phyloP scores from a whole-genome alignment of 2,329 filamentous ascomycete species.

The Passalora sequoiae region DNA sequence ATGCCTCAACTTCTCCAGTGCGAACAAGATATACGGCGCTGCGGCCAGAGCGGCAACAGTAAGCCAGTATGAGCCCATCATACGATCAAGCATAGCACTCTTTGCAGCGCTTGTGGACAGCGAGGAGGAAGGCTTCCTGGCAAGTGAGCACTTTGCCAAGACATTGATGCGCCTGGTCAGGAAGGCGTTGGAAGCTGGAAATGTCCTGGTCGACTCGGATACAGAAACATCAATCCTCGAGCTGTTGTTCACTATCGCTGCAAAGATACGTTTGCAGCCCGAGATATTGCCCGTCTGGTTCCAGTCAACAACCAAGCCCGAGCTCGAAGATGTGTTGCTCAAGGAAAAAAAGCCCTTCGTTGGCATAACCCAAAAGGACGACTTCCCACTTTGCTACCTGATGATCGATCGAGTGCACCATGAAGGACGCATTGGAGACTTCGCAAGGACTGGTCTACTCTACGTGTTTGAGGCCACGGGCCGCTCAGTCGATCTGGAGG shows the following conservation, averaged over 20 bases:
- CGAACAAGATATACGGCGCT: conserved; percentile 82
- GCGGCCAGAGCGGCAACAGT: conserved; percentile 84
- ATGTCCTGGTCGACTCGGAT: conserved; percentile 67
- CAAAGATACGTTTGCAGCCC: conserved; percentile 88
- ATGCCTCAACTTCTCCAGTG: conserved; percentile 80
- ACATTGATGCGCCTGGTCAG: conserved; percentile 83
- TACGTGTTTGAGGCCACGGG: conserved; percentile 95
- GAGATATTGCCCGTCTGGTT: conserved; percentile 90
- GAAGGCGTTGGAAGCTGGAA: conserved; percentile 68
- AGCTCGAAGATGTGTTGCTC: conserved; percentile 36
- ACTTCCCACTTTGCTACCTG: conserved; percentile 93
- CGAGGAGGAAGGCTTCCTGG: conserved; percentile 91
- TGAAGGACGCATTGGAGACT: conserved; percentile 90
- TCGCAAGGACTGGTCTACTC: conserved; percentile 85
- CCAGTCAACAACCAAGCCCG: conserved; percentile 45
- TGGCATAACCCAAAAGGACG: conserved; percentile 76
- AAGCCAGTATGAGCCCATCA: conserved; percentile 77
- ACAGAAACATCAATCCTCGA: conserved; percentile 88
- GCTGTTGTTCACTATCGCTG: conserved; percentile 89
- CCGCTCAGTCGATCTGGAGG: conserved; percentile 73
- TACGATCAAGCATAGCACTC: conserved; percentile 76
- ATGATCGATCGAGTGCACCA: conserved; percentile 96
- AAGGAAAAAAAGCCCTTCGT: conserved; percentile 65
- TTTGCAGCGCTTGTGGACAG: conserved; percentile 92
- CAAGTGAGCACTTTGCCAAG: conserved; percentile 77